Conservation (phyloP, 495 filamentous ascomycete genomes). For the Lepidopterella palustris region DNA sequence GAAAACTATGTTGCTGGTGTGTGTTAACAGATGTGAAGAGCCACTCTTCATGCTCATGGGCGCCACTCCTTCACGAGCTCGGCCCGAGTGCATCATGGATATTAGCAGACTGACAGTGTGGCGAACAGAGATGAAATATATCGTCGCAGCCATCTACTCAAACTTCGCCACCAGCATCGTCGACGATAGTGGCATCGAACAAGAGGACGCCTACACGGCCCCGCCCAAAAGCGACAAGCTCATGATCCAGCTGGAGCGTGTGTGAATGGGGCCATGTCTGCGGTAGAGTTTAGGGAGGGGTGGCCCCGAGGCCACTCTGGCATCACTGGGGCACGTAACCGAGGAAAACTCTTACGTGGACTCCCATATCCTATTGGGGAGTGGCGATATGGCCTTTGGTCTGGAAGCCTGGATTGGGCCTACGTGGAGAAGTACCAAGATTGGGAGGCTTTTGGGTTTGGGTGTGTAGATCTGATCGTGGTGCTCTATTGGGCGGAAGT, state of each 20-base stretch:
- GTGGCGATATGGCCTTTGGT: neutral
- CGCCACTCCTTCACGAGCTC: no score
- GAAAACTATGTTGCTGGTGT: no score
- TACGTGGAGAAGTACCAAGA: no score
- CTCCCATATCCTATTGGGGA: neutral
- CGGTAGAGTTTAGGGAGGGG: neutral
- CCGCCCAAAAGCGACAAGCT: conserved; percentile 32
- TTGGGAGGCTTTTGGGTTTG: neutral
- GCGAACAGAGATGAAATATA: conserved; percentile 36
- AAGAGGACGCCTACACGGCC: conserved; percentile 37
- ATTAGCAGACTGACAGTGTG: neutral
- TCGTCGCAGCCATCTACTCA: conserved; percentile 36
- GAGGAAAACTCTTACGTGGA: neutral
- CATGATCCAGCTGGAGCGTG: conserved; percentile 22
- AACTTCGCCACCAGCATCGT: conserved; percentile 33
- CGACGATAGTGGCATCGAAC: conserved; percentile 34
- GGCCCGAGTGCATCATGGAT: no score
- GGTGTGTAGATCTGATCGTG: neutral
- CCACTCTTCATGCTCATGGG: no score
- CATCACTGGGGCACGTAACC: neutral
- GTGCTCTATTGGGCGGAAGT: neutral
- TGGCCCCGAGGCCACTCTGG: neutral
- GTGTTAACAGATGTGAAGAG: no score
- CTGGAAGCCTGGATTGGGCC: neutral
- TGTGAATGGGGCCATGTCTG: conserved; percentile 16